Evolutionary conservation across 768 basidiomycete species (phyloP), one percentile per base, ranked within the genome.

Genomic region (Phaeolepiota aurea): DNA sequence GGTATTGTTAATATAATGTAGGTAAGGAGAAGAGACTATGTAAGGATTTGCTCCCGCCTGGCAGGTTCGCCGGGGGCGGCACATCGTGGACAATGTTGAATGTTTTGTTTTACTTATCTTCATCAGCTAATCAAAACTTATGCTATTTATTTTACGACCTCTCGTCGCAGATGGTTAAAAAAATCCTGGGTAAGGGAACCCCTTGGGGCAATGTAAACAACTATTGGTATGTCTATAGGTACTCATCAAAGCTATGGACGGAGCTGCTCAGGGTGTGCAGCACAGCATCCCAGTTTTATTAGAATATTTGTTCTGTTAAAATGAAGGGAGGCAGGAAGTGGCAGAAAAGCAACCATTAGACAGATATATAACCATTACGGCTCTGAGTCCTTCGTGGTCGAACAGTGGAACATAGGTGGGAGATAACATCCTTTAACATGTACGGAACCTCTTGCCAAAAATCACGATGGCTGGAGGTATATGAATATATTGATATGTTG

Each of bases 391-490:
- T 76, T 50, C 78, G 74, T 48, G 81, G 78, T 37, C 82, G 79
- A 30, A 85, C 73, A 32, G 72, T 72, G 12, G 83, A 79, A 58
- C 85, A 88, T 28, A 90, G 60, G 60, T 89, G 86, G 15, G 79
- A 75, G 38, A 82, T 55, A 16, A 91, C 82, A 50, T 90, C 88
- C 32, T 72, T 71, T 33, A 88, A 57, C 77, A 91, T 84, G 49
- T 87, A 88, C 3, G 88, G 88, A 2, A 90, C 85, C 60, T 91
- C 88, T 56, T 78, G 67, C 87, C 87, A 90, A 59, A 91, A 91
- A 54, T 89, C 86, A 37, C 87, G 84, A 60, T 91, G 87, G 44
- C 87, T 90, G 47, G 11, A 20, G 45, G 36, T 31, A 32, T 50
- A 40, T 10, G 32, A 40, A 40, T 44, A 9, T 36, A 21, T n/a